Conservation (phyloP, 768 basidiomycete genomes). For the Fistulinella prunicolor region DNA sequence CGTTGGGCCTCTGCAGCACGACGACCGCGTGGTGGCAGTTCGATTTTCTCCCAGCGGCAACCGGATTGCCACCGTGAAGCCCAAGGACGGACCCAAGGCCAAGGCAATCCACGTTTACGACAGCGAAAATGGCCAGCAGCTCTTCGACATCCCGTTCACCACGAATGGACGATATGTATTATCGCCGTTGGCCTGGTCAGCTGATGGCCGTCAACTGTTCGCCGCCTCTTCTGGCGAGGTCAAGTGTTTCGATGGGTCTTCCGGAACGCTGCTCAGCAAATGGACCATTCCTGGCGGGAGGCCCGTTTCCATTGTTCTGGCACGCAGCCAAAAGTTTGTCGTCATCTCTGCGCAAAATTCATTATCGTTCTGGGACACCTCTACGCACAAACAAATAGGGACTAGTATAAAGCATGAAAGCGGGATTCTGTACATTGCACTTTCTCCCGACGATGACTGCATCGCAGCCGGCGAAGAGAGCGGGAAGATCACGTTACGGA, state of each 20-base stretch:
- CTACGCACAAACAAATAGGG: neutral
- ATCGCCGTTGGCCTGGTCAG: neutral
- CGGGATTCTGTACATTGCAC: neutral
- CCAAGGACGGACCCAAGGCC: too few relatives aligned
- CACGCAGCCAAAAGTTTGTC: neutral
- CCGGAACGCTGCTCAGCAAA: too few relatives aligned
- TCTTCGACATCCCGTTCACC: conserved; percentile 1
- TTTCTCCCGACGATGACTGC: conserved; percentile 1
- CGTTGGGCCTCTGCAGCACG: neutral
- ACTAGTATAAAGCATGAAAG: neutral
- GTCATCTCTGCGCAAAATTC: neutral
- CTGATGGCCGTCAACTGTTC: too few relatives aligned
- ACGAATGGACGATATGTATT: neutral
- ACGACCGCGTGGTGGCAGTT: neutral
- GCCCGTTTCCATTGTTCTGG: neutral
- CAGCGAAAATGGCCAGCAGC: neutral
- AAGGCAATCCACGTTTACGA: conserved; percentile 4
- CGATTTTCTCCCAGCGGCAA: conserved; percentile 5
- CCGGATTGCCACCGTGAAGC: conserved; percentile 5
- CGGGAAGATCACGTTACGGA: neutral
- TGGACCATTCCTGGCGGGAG: neutral
- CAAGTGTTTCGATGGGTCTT: too few relatives aligned
- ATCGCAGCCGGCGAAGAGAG: neutral
- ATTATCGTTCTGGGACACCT: conserved; percentile 5
- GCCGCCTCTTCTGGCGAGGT: too few relatives aligned